Evolutionary conservation across 192 early-diverging fungal species (phyloP).

Genomic region (Piromyces finnis): DNA sequence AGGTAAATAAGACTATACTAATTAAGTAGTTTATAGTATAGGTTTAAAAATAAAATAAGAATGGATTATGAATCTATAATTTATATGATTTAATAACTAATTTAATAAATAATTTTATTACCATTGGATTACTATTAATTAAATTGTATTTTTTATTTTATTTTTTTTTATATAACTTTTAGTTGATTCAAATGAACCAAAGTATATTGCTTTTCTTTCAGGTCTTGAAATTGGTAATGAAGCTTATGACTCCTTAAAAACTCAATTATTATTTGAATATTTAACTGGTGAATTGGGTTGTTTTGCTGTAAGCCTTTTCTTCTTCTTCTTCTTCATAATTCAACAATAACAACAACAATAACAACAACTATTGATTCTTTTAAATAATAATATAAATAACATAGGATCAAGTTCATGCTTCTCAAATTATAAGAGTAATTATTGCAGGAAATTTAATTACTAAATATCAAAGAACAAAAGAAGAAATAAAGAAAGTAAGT

Average conservation of each 20-base stretch:
- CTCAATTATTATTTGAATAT: conserved; percentile 61
- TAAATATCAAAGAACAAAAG: conserved; percentile 12
- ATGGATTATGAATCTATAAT: too few relatives aligned
- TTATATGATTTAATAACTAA: too few relatives aligned
- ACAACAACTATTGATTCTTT: too few relatives aligned
- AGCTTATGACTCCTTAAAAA: conserved; percentile 24
- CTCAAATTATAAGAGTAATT: conserved; percentile 52
- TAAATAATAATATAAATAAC: neutral
- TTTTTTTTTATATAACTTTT: too few relatives aligned
- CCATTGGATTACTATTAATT: too few relatives aligned
- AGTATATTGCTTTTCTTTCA: conserved; percentile 63
- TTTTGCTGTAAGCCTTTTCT: conserved; percentile 13
- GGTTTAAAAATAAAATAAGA: too few relatives aligned
- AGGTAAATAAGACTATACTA: too few relatives aligned
- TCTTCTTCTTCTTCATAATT: too few relatives aligned
- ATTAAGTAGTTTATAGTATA: too few relatives aligned
- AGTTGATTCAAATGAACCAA: conserved; percentile 7
- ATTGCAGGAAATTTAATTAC: conserved; percentile 56
- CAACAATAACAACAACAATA: too few relatives aligned
- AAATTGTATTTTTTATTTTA: too few relatives aligned
- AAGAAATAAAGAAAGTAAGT: neutral
- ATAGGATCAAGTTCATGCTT: conserved; percentile 28
- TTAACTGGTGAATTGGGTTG: conserved; percentile 57
- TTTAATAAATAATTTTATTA: too few relatives aligned
- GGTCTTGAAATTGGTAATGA: conserved; percentile 50